Percentiles rank a stretch among this genome's conserved stretches.
Evolutionary conservation across 2,329 filamentous ascomycete genomes (phyloP).

Genomic region (Fusarium zealandicum): DNA sequence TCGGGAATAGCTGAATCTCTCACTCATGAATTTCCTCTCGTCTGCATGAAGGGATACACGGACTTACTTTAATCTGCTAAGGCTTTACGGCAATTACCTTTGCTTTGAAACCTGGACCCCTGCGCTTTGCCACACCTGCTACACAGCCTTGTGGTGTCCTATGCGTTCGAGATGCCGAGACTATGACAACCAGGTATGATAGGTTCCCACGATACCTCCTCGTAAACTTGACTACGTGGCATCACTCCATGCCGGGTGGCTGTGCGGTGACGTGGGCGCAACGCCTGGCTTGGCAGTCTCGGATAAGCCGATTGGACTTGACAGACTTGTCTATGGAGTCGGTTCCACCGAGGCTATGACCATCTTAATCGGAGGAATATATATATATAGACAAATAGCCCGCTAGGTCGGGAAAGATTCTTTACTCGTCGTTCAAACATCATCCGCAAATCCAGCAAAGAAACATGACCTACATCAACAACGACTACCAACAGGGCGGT

Average conservation of each 20-base stretch:
- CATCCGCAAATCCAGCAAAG: neutral
- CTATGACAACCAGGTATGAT: neutral
- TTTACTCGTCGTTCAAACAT: neutral
- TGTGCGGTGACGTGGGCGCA: conserved; percentile 6
- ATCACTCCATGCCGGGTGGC: conserved; percentile 20
- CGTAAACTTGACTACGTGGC: conserved; percentile 23
- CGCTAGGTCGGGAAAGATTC: neutral
- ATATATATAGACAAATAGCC: conserved; percentile 8
- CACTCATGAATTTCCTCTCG: too few species aligned
- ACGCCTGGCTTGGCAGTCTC: conserved; percentile 3
- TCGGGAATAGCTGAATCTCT: too few species aligned
- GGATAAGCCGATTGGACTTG: conserved; percentile 9
- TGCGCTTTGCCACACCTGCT: too few species aligned
- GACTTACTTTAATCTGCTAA: too few species aligned
- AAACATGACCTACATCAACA: conserved; percentile 21
- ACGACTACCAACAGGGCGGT: conserved; percentile 6
- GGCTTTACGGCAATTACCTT: too few species aligned
- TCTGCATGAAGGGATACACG: too few species aligned
- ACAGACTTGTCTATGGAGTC: conserved; percentile 1
- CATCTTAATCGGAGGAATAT: neutral
- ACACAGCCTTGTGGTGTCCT: too few species aligned
- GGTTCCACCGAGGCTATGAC: conserved; percentile 12
- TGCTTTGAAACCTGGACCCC: too few species aligned
- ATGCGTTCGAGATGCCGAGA: neutral
- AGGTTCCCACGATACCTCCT: conserved; percentile 4